Conservation (phyloP, 768 basidiomycete species). For the Fomitopsis pulvina region DNA sequence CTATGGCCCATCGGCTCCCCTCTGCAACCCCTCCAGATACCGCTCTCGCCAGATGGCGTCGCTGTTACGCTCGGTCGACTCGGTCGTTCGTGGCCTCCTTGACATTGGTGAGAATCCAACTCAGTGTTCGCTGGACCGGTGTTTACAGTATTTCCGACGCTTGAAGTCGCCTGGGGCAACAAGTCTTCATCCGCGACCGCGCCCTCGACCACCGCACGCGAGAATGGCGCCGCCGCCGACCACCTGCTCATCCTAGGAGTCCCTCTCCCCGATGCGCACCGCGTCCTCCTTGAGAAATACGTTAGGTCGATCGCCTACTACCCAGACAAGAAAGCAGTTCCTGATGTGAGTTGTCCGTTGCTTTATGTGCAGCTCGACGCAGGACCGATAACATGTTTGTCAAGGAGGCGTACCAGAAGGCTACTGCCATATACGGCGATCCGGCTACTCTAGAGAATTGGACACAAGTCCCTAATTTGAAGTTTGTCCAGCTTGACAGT, state of each 20-base stretch:
- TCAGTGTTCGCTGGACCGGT: too few species aligned
- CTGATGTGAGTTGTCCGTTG: background rate
- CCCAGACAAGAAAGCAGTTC: background rate
- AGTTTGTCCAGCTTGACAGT: constrained; percentile 9
- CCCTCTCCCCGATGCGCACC: background rate
- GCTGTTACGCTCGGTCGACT: too few species aligned
- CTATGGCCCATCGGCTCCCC: too few species aligned
- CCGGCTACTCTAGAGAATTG: background rate
- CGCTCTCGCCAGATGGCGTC: too few species aligned
- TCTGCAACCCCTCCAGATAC: too few species aligned
- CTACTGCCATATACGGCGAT: constrained; percentile 6
- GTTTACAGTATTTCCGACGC: too few species aligned
- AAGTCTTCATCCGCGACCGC: too few species aligned
- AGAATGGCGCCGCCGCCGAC: too few species aligned
- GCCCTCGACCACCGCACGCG: too few species aligned
- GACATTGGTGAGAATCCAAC: too few species aligned
- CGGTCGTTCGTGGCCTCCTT: too few species aligned
- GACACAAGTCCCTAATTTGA: constrained; percentile 5
- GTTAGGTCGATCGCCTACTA: constrained; percentile 1
- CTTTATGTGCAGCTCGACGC: background rate
- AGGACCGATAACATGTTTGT: background rate
- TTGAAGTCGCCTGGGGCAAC: too few species aligned
- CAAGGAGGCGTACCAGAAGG: background rate
- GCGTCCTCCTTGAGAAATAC: constrained; percentile 2
- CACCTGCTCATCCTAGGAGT: background rate